These are phyloP conservation scores for Ustilago hordei DNA, from an alignment of 1,284 basidiomycete species.

Conservation along the genomic window DNA sequence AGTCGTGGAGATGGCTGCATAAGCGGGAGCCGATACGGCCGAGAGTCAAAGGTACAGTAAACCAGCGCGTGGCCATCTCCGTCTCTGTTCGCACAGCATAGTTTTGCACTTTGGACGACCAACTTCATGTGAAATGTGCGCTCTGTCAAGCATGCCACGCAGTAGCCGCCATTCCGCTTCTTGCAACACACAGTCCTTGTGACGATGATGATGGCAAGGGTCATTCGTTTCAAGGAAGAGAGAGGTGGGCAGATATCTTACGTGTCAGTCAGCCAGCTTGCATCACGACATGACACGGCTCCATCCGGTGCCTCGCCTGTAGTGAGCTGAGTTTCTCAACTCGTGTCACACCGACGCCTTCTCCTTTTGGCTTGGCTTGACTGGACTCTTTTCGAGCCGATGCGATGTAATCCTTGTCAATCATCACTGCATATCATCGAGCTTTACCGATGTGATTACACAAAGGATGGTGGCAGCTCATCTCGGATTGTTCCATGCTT, in stretches of 20 bases:
- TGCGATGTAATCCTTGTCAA: not conserved
- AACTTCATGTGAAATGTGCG: not conserved
- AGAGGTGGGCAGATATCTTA: not conserved
- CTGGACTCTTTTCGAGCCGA: not conserved
- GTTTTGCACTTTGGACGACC: too few relatives aligned
- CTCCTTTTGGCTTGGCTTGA: not conserved
- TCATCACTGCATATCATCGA: not conserved
- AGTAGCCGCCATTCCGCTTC: not conserved
- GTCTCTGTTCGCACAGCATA: not conserved
- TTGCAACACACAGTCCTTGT: not conserved
- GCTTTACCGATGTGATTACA: conserved; percentile 6
- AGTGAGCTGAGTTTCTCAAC: conserved; percentile 8
- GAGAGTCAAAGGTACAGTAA: not conserved
- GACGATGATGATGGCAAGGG: not conserved
- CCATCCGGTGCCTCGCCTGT: conserved; percentile 1
- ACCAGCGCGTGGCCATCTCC: not conserved
- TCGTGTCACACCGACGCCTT: not conserved
- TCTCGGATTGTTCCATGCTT: conserved; percentile 7
- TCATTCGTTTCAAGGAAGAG: not conserved
- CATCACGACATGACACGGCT: conserved; percentile 4
- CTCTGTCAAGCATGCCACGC: not conserved
- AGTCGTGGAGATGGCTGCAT: not conserved
- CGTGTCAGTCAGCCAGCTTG: not conserved
- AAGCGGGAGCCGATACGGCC: conserved; percentile 2
- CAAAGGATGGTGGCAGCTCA: not conserved